Percentiles rank a stretch among this genome's conserved stretches.
Conservation (phyloP, 2,329 filamentous ascomycete species). For the Pestalotiopsis sp. region DNA sequence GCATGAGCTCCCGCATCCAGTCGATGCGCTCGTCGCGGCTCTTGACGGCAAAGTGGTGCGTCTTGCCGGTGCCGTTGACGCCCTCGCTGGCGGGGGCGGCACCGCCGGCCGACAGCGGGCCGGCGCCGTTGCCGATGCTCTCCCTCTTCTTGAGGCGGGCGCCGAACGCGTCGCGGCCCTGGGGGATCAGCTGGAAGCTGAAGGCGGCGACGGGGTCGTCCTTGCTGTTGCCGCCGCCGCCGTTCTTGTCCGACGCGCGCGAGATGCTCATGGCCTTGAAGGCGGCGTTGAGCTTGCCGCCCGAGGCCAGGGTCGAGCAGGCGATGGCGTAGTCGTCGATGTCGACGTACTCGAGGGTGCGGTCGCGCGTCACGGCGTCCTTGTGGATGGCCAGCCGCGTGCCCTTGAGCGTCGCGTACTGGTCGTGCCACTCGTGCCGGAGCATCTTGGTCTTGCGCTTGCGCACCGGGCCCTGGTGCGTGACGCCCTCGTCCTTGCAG, state of each 20-base stretch:
- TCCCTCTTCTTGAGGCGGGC: conserved; percentile 55
- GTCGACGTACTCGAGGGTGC: conserved; percentile 77
- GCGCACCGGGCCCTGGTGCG: conserved; percentile 87
- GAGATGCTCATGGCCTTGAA: conserved; percentile 78
- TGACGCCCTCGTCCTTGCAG: conserved; percentile 51
- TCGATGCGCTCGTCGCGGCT: conserved; percentile 89
- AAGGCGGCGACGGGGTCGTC: conserved; percentile 68
- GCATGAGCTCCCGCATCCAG: conserved; percentile 95
- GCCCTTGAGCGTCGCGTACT: conserved; percentile 84
- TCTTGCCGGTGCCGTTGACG: conserved; percentile 71
- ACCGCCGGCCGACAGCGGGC: conserved; percentile 33
- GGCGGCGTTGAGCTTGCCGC: conserved; percentile 80
- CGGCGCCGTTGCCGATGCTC: conserved; percentile 38
- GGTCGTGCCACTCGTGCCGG: conserved; percentile 91
- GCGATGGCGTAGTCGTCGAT: conserved; percentile 88
- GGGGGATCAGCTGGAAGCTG: conserved; percentile 83
- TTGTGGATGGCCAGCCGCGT: conserved; percentile 78
- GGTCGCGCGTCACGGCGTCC: conserved; percentile 48
- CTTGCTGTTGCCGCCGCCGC: conserved; percentile 20
- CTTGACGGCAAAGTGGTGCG: conserved; percentile 92
- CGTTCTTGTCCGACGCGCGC: conserved; percentile 47
- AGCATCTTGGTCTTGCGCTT: conserved; percentile 89
- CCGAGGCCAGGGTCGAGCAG: conserved; percentile 72
- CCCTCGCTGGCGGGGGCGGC: conserved; percentile 36
- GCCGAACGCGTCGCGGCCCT: conserved; percentile 55